These are phyloP conservation scores for Paramecium bursaria DNA, from an alignment of 73 alveolate species.

Conservation along the genomic window DNA sequence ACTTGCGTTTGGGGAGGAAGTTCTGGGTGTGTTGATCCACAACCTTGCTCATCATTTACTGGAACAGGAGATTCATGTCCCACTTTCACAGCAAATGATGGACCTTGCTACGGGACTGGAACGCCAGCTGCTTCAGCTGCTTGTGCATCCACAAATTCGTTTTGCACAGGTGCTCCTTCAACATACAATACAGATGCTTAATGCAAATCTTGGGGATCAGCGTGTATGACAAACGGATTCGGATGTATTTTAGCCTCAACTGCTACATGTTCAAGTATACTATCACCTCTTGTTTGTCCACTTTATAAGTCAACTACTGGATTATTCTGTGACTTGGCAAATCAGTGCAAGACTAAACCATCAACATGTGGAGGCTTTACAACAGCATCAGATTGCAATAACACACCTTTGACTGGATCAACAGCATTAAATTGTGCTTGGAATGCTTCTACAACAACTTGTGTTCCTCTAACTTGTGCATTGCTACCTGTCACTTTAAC, in stretches of 20 bases:
- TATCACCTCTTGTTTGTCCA: conserved; percentile 19
- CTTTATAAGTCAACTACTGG: no score
- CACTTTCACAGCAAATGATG: conserved; percentile 36
- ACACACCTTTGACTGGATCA: no score
- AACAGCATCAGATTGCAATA: conserved; percentile 1
- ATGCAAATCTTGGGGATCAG: not conserved
- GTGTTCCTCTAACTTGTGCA: conserved; percentile 19
- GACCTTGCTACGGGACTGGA: conserved; percentile 38
- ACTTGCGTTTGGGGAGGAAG: conserved; percentile 50
- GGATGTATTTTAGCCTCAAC: not conserved
- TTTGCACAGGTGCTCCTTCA: not conserved
- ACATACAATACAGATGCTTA: conserved; percentile 1
- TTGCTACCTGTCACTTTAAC: not conserved
- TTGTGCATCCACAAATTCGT: not conserved
- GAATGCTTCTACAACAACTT: not conserved
- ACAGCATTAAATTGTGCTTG: conserved; percentile 43
- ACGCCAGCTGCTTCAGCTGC: not conserved
- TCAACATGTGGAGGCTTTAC: conserved; percentile 16
- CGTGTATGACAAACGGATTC: not conserved
- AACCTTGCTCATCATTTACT: conserved; percentile 45
- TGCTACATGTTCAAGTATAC: not conserved
- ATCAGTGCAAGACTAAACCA: conserved; percentile 1
- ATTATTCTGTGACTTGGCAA: not conserved
- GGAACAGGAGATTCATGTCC: conserved; percentile 43
- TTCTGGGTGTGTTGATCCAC: conserved; percentile 42